Percentiles rank a stretch among this genome's conserved stretches.
These are phyloP conservation scores for Penicillium hesseltinei DNA, from an alignment of 2,329 filamentous ascomycete species.

Conservation along the genomic window DNA sequence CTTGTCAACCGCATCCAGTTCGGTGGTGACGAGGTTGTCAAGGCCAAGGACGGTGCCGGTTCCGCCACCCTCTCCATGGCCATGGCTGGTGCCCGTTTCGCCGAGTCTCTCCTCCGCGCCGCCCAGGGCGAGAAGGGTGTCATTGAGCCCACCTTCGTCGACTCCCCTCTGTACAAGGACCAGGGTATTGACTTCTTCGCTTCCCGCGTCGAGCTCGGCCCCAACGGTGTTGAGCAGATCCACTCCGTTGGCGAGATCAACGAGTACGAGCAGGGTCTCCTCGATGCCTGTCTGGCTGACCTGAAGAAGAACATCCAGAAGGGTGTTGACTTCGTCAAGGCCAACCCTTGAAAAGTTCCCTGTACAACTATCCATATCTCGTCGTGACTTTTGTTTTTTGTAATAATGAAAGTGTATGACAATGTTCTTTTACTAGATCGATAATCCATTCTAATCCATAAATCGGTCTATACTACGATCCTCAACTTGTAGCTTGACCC, in stretches of 20 bases:
- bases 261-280: constrained; percentile 80
- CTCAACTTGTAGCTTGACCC: not conserved
- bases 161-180: constrained; percentile 97
- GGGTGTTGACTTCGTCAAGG: constrained; percentile 63
- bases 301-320: constrained; percentile 82
- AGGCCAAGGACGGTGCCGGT: constrained; percentile 97
- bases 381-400: constrained; percentile 8
- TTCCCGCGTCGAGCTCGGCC: constrained; percentile 91
- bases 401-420: constrained; percentile 12
- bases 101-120: constrained; percentile 91
- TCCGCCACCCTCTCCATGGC: constrained; percentile 99
- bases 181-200: constrained; percentile 97
- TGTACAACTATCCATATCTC: constrained; percentile 16
- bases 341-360: constrained; percentile 49
- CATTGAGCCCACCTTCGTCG: constrained; percentile 93
- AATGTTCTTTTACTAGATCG: constrained; percentile 6
- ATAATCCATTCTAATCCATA: not conserved
- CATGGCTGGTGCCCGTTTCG: constrained; percentile 82
- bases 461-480: not conserved
- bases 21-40: constrained; percentile 97
- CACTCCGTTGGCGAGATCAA: constrained; percentile 81
- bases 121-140: constrained; percentile 91
- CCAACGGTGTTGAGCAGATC: constrained; percentile 94
- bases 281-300: constrained; percentile 76
- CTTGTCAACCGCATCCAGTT: constrained; percentile 97